These are phyloP conservation scores for Mucor mucedo DNA, from an alignment of 371 early-diverging fungal genomes.

Conservation along the genomic window DNA sequence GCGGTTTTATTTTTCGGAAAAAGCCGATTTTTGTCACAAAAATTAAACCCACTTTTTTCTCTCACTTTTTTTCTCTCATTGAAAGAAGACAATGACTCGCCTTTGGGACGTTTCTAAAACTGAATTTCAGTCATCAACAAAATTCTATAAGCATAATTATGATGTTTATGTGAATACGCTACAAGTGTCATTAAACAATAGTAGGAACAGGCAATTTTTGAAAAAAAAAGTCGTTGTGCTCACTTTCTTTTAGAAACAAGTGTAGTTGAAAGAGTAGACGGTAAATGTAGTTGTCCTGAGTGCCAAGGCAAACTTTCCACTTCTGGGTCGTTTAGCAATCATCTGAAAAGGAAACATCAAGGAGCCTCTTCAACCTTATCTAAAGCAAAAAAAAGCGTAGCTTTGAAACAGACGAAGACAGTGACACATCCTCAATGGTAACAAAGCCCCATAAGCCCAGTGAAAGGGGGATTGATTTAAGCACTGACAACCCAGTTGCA, in stretches of 20 bases:
- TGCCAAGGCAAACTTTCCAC: conserved; percentile 3
- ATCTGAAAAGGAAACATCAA: conserved; percentile 2
- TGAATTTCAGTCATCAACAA: conserved; percentile 8
- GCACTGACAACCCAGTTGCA: too few relatives aligned
- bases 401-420: not conserved
- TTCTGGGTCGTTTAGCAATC: not conserved
- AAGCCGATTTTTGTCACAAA: too few relatives aligned
- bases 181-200: conserved; percentile 9
- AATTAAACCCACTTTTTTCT: too few relatives aligned
- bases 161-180: conserved; percentile 7
- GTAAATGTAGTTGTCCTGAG: conserved; percentile 1
- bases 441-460: too few relatives aligned
- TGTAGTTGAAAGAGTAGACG: not conserved
- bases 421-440: not conserved
- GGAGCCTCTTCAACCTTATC: not conserved
- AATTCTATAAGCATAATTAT: conserved; percentile 13
- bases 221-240: too few relatives aligned
- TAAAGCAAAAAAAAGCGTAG: not conserved
- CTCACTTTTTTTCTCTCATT: too few relatives aligned
- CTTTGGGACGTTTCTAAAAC: conserved; percentile 19
- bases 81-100: too few relatives aligned
- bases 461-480: too few relatives aligned
- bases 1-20: too few relatives aligned
- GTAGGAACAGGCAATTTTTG: not conserved
- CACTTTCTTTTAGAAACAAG: too few relatives aligned